Evolutionary conservation across 805 yeast genomes (phyloP).

Genomic region (Nakazawaea holstii): DNA sequence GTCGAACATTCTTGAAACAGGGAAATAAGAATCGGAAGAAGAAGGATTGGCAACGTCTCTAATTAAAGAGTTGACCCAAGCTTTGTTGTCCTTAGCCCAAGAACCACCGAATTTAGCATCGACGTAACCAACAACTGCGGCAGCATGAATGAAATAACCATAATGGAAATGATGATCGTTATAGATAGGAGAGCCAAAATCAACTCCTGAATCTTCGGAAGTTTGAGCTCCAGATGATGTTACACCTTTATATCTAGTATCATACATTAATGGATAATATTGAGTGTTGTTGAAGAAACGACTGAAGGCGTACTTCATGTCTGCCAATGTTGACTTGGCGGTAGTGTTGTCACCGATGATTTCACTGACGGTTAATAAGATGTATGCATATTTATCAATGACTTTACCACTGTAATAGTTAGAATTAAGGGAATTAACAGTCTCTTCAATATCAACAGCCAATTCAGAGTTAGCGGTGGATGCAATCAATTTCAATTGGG

Average conservation of each 20-base stretch:
- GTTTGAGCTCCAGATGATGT: slow-evolving; percentile 43
- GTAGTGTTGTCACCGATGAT: slow-evolving; percentile 37
- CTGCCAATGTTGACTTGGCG: slow-evolving; percentile 42
- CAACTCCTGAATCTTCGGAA: slow-evolving; percentile 38
- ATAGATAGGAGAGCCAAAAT: slow-evolving; percentile 45
- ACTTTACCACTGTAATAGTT: slow-evolving; percentile 50
- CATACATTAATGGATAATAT: slow-evolving; percentile 46
- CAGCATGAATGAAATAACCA: slow-evolving; percentile 54
- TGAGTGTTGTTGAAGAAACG: slow-evolving; percentile 36
- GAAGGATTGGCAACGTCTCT: slow-evolving; percentile 65
- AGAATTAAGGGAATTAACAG: slow-evolving; percentile 33
- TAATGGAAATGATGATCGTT: slow-evolving; percentile 58
- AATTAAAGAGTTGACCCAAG: slow-evolving; percentile 53
- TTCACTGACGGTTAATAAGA: slow-evolving; percentile 44
- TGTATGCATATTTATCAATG: slow-evolving; percentile 52
- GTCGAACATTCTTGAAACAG: slow-evolving; percentile 63
- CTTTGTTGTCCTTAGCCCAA: slow-evolving; percentile 45
- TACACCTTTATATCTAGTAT: slow-evolving; percentile 50
- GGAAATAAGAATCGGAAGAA: slow-evolving; percentile 50
- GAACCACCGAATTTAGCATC: slow-evolving; percentile 43
- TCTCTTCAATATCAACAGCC: slow-evolving; percentile 34
- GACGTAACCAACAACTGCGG: slow-evolving; percentile 55
- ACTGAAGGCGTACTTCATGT: slow-evolving; percentile 40
- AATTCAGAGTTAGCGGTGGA: slow-evolving; percentile 39
- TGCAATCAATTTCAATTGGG: slow-evolving; percentile 37